Conservation (phyloP, 1,284 basidiomycete species). For the Austroboletus rostrupii region DNA sequence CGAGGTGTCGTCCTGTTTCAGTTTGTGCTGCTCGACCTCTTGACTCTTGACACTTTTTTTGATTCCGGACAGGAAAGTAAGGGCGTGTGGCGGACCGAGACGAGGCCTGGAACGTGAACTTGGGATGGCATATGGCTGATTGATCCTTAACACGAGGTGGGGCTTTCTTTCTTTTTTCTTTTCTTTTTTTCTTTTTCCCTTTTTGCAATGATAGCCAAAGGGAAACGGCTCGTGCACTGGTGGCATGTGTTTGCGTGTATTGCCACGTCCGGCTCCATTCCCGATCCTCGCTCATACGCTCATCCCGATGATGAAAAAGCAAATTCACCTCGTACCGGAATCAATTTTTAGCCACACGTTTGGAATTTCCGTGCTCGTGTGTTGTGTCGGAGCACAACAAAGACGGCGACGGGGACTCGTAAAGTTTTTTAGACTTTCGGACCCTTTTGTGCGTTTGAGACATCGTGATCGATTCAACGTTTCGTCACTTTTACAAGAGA, state of each 20-base stretch:
- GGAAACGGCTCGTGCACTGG: neutral
- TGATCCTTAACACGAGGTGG: constrained; percentile 1
- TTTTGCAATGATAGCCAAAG: neutral
- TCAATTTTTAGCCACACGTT: constrained; percentile 13
- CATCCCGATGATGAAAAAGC: constrained; percentile 5
- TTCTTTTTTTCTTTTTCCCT: neutral
- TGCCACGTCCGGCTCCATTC: neutral
- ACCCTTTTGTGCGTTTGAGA: neutral
- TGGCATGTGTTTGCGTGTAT: neutral
- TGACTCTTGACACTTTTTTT: neutral
- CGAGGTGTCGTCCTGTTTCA: neutral
- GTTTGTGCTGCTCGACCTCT: neutral
- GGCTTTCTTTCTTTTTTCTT: constrained; percentile 1
- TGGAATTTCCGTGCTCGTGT: constrained; percentile 1
- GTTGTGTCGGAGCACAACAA: neutral
- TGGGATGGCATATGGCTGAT: constrained; percentile 2
- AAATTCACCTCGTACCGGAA: neutral
- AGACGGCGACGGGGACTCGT: neutral
- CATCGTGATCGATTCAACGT: neutral
- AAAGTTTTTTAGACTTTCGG: neutral
- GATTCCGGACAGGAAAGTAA: neutral
- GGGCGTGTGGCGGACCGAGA: neutral
- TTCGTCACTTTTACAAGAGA: neutral
- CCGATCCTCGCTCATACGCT: constrained; percentile 7
- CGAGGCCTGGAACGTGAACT: neutral